These are phyloP conservation scores for Candida frijolesensis DNA, from an alignment of 1,139 yeast species.

Conservation along the genomic window DNA sequence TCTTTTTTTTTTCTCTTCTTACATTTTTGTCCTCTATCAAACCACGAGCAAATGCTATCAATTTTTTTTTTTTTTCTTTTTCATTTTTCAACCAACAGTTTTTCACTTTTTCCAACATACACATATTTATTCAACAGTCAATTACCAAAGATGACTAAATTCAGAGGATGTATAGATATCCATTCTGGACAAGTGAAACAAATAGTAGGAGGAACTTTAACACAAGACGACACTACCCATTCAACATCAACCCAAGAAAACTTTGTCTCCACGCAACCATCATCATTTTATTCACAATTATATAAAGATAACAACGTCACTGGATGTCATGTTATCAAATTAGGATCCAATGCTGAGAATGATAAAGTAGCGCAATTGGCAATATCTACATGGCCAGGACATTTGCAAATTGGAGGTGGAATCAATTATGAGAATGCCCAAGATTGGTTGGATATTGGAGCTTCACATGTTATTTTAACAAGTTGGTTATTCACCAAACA, in stretches of 20 bases:
- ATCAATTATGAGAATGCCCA: conserved; percentile 72
- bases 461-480: conserved; percentile 87
- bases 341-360: conserved; percentile 75
- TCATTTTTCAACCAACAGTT: background rate
- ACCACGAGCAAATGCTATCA: background rate
- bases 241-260: conserved; percentile 59
- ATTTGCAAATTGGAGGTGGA: conserved; percentile 92
- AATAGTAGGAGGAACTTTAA: conserved; percentile 90
- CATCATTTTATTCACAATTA: conserved; percentile 75
- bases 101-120: background rate
- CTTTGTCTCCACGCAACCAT: conserved; percentile 75
- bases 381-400: conserved; percentile 68
- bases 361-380: conserved; percentile 85
- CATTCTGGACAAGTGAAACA: conserved; percentile 96
- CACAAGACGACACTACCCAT: conserved; percentile 46
- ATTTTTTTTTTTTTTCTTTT: background rate
- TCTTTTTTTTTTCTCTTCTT: background rate
- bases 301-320: conserved; percentile 57
- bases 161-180: conserved; percentile 93
- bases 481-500: conserved; percentile 77
- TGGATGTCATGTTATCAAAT: conserved; percentile 92
- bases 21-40: background rate
- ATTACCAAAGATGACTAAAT: conserved; percentile 64
- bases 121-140: background rate
- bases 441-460: conserved; percentile 70